A percentile compares a stretch with the other conserved stretches of the same genome.
Evolutionary conservation across 2,329 filamentous ascomycete genomes (phyloP).

Genomic region (Aspergillus sp.): DNA sequence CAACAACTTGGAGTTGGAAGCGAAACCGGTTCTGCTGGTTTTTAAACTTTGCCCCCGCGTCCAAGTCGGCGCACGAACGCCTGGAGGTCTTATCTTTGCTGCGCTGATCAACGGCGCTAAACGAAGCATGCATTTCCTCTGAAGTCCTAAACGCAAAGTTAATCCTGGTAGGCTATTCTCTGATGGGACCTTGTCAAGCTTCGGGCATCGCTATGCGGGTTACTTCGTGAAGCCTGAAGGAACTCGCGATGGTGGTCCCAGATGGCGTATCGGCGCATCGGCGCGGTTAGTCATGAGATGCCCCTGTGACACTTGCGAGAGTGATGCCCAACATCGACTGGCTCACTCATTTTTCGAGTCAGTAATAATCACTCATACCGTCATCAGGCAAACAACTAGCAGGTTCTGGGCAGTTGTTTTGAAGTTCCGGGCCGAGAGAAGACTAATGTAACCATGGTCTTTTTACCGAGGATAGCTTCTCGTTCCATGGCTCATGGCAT

Average conservation of each 20-base stretch:
- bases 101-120: constrained; percentile 8
- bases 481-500: constrained; percentile 7
- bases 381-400: neutral
- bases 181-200: neutral
- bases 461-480: constrained; percentile 4
- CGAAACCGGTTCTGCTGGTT: neutral
- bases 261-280: neutral
- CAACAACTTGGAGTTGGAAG: neutral
- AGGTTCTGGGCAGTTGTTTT: neutral
- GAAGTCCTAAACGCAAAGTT: neutral
- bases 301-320: neutral
- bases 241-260: neutral
- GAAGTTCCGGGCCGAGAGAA: constrained; percentile 8
- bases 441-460: constrained; percentile 1
- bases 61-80: neutral
- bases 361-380: neutral
- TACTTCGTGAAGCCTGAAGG: neutral
- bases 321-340: neutral
- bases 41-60: neutral
- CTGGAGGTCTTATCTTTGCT: neutral
- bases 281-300: neutral
- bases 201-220: neutral
- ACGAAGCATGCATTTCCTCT: neutral
- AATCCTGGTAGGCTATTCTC: neutral
- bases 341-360: neutral